These are phyloP conservation scores for Paraconiothyrium brasiliense DNA, from an alignment of 2,329 filamentous ascomycete genomes.

Conservation along the genomic window DNA sequence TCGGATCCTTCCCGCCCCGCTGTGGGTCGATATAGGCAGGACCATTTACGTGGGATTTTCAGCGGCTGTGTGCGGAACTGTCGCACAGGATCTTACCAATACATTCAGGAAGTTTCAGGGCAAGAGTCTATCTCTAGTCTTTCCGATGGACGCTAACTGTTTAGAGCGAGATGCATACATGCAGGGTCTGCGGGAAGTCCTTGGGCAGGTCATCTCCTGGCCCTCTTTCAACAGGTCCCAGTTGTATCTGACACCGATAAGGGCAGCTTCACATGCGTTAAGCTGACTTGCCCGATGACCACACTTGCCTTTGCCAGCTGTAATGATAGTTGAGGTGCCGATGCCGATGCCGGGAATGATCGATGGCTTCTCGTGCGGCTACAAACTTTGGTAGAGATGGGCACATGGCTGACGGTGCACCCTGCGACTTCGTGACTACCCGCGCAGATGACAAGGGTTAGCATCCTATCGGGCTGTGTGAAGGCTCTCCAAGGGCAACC, in stretches of 20 bases:
- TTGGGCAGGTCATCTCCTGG: not conserved
- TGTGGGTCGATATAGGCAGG: slow-evolving; percentile 2
- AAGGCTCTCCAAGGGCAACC: not conserved
- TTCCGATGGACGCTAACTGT: not conserved
- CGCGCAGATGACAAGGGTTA: slow-evolving; percentile 20
- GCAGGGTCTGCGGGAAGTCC: slow-evolving; percentile 13
- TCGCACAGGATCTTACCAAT: not conserved
- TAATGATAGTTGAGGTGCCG: not conserved
- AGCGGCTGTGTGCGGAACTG: slow-evolving; percentile 11
- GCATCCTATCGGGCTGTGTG: slow-evolving; percentile 23
- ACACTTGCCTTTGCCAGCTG: not conserved
- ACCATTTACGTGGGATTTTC: slow-evolving; percentile 16
- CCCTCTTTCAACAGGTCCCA: not conserved
- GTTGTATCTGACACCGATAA: not conserved
- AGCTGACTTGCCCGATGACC: slow-evolving; percentile 4
- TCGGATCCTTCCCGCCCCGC: not conserved
- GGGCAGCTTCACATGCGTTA: not conserved
- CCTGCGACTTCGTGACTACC: slow-evolving; percentile 21
- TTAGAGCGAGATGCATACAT: slow-evolving; percentile 18
- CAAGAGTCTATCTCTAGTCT: not conserved
- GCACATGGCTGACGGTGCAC: slow-evolving; percentile 17
- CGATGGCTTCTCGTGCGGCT: not conserved
- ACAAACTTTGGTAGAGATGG: slow-evolving; percentile 11
- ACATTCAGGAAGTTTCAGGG: slow-evolving; percentile 5
- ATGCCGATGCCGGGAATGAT: not conserved